Base-by-base conservation (phyloP, 1,284 basidiomycete species). In the Sanghuangporus baumii region DNA sequence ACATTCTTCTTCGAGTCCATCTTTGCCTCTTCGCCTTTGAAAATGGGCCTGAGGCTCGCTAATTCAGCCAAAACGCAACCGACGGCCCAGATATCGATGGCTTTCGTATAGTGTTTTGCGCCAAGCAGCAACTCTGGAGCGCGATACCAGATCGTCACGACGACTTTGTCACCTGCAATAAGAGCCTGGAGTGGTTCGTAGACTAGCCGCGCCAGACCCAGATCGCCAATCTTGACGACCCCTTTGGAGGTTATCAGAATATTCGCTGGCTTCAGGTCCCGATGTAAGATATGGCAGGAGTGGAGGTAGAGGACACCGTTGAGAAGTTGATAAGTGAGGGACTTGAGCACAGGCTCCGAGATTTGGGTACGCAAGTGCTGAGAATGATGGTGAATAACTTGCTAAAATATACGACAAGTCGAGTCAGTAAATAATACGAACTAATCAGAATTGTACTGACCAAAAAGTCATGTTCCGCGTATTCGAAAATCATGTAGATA, bases 91-190 rank as follows among this genome's bases (percentile, higher is more conserved):
- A 93, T 87, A 70, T 97, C 94, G 50, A 99, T 89, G 1, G 95
- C 93, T 65, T 94, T 94, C 60, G 96, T 96, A 74, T 99, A 99
- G 74, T 99, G 96, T 65, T 95, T 92, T 2, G 96, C 93, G 12
- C 96, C 96, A 72, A 98, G 82, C 8, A 98, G 82, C 2, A 98
- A 84, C 73, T 99, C 96, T 0, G 96, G 96, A 2, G 95, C 94
- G 54, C 96, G 89, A 71, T 99, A 99, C 96, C 96, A 99, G 69
- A 99, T 98, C 0, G 97, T 99, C 2, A 99, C 97, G 40, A 99
- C 97, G 11, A 99, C 96, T 73, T 98, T 98, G 78, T 99, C 96
- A 20, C 94, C 94, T 0, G 86, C 84, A 73, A 93, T 87, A 1
- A 97, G 79, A 0, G 92, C 88, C 70, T 95, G 92, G 0, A 97